Evolutionary conservation across 1,284 basidiomycete genomes (phyloP).

Genomic region (Hypsizygus ulmarius): DNA sequence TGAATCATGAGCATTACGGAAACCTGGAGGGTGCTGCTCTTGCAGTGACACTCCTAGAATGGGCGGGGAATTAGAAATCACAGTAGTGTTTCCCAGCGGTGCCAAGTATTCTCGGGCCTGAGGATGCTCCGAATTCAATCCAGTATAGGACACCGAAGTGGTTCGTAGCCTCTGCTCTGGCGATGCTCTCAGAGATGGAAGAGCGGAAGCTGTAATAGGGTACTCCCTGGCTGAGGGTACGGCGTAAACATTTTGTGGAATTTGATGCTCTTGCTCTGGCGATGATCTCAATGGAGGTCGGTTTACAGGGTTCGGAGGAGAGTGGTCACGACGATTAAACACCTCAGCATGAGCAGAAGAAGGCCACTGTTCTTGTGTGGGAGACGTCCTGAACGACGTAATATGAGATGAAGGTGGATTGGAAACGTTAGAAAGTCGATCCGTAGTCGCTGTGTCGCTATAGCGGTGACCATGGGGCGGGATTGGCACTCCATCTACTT

Average conservation of each 20-base stretch:
- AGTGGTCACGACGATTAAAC: not conserved
- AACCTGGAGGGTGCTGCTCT: no score
- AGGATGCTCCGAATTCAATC: no score
- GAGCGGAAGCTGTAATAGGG: not conserved
- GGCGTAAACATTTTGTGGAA: not conserved
- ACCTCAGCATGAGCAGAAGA: not conserved
- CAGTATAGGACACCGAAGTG: no score
- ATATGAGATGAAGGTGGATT: not conserved
- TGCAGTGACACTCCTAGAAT: no score
- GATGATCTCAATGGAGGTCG: constrained; percentile 2
- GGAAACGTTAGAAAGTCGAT: not conserved
- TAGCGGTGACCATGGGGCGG: not conserved
- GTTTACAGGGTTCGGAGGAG: not conserved
- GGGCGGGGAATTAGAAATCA: no score
- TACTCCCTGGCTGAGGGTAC: not conserved
- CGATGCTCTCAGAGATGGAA: not conserved
- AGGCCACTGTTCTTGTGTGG: not conserved
- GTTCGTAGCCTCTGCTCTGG: no score
- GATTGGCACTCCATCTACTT: not conserved
- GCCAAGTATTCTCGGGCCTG: no score
- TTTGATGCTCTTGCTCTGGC: constrained; percentile 6
- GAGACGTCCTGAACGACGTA: not conserved
- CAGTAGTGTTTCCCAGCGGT: no score
- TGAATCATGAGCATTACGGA: no score
- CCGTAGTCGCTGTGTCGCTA: not conserved